Evolutionary conservation across 345 rosid species (phyloP).

Genomic region (Eucalyptus regnans): DNA sequence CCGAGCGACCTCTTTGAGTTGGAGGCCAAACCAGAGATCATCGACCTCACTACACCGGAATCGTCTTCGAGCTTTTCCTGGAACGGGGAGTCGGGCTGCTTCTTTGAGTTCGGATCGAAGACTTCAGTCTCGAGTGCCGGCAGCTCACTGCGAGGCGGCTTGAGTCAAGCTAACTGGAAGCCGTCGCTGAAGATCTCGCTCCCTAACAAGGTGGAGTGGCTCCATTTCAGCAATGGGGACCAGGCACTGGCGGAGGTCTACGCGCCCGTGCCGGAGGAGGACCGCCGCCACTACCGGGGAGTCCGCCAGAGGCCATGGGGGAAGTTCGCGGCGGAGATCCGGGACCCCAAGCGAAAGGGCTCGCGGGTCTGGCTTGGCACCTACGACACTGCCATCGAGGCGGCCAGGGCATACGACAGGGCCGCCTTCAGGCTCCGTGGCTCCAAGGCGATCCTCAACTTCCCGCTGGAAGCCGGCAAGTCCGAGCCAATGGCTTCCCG

Average conservation of each 20-base stretch:
- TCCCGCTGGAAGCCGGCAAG: conserved; percentile 67
- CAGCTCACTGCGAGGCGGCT: neutral
- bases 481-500: neutral
- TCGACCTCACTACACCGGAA: neutral
- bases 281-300: conserved; percentile 59
- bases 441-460: conserved; percentile 77
- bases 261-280: neutral
- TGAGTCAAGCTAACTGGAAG: neutral
- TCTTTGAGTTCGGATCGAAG: conserved; percentile 25
- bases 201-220: conserved; percentile 49
- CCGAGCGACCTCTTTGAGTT: neutral
- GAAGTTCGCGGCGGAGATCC: conserved; percentile 90
- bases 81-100: neutral
- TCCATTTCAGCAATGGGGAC: conserved; percentile 17
- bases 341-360: conserved; percentile 76
- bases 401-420: conserved; percentile 80
- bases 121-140: conserved; percentile 21
- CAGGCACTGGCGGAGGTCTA: neutral
- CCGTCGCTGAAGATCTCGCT: conserved; percentile 39
- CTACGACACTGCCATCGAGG: conserved; percentile 54
- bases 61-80: neutral
- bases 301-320: conserved; percentile 94
- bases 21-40: neutral
- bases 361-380: conserved; percentile 87
- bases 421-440: conserved; percentile 84